phyloP scores from a whole-genome alignment of 495 filamentous ascomycete genomes.

The Penicillium samsonianum region DNA sequence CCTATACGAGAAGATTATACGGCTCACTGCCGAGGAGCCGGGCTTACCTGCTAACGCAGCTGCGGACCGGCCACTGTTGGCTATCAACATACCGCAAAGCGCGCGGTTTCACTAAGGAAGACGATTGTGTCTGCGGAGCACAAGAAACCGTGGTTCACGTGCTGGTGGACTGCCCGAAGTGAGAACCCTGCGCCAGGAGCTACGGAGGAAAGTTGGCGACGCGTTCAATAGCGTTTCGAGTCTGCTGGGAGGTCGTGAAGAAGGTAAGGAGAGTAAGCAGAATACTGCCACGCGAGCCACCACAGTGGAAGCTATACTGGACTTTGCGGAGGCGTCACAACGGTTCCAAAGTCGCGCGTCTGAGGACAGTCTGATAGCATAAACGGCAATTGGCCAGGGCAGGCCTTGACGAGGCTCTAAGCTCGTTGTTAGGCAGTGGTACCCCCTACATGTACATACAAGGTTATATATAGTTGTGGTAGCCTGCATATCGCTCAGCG shows the following conservation, averaged over 20 bases:
- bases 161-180: constrained; percentile 19
- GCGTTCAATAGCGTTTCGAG: constrained; percentile 29
- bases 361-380: constrained; percentile 28
- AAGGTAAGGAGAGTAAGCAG: constrained; percentile 32
- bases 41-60: constrained; percentile 4
- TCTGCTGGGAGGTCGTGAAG: constrained; percentile 27
- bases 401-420: constrained; percentile 36
- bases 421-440: constrained; percentile 27
- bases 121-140: constrained; percentile 21
- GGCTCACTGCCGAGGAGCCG: background rate
- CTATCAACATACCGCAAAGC: background rate
- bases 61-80: constrained; percentile 4
- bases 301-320: constrained; percentile 29
- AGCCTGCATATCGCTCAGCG: constrained; percentile 16
- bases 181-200: constrained; percentile 17
- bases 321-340: constrained; percentile 35
- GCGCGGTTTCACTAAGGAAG: background rate
- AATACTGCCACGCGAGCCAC: constrained; percentile 23
- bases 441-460: constrained; percentile 18
- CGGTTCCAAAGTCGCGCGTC: constrained; percentile 34
- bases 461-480: constrained; percentile 24
- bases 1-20: constrained; percentile 1
- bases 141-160: constrained; percentile 25
- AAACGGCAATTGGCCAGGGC: constrained; percentile 28
- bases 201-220: constrained; percentile 22